These are phyloP conservation scores for Pythium rishiriense DNA, from an alignment of 352 stramenopile species.

Conservation along the genomic window DNA sequence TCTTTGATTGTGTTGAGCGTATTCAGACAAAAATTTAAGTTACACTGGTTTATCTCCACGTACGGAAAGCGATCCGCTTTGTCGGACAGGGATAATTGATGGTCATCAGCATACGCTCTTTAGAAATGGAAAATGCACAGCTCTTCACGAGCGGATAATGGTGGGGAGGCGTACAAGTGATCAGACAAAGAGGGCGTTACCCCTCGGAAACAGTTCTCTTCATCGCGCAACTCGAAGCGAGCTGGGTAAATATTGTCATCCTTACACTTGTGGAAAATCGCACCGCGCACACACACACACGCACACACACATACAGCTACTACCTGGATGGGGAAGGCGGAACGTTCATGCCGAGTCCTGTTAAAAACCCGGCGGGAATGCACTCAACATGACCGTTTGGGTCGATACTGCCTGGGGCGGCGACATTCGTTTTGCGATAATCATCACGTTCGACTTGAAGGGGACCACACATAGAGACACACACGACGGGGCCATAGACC, in stretches of 20 bases:
- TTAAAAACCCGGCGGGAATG: constrained; percentile 82
- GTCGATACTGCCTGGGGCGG: constrained; percentile 86
- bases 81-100: constrained; percentile 89
- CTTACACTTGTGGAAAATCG: constrained; percentile 59
- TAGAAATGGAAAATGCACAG: neutral
- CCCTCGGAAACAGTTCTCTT: constrained; percentile 89
- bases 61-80: constrained; percentile 78
- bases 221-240: constrained; percentile 89
- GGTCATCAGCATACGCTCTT: constrained; percentile 76
- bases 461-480: constrained; percentile 9
- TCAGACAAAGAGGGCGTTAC: constrained; percentile 89
- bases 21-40: constrained; percentile 86
- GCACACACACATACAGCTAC: constrained; percentile 14
- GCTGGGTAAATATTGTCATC: constrained; percentile 89
- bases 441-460: constrained; percentile 63
- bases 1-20: constrained; percentile 29
- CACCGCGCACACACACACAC: constrained; percentile 28
- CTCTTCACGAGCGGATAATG: too few relatives aligned
- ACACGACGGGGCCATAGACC: neutral
- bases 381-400: constrained; percentile 75
- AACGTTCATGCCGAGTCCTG: constrained; percentile 87
- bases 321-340: constrained; percentile 19
- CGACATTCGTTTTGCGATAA: constrained; percentile 87
- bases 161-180: constrained; percentile 36
- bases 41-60: constrained; percentile 89